phyloP scores from a whole-genome alignment of 225 moss, liverwort and hornwort species.

The Sphagnum contortum region DNA sequence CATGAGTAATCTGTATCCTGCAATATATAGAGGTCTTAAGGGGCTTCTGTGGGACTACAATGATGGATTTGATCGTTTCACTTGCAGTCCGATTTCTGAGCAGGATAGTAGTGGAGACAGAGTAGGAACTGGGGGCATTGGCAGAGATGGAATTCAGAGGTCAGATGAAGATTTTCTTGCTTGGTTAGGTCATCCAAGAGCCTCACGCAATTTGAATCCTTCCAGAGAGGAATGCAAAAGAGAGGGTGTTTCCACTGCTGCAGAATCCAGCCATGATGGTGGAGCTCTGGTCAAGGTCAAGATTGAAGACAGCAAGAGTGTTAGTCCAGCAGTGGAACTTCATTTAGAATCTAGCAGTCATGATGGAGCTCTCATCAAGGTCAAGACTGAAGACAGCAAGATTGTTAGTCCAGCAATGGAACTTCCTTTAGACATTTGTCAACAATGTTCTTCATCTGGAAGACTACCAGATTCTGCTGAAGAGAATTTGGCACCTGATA shows the following conservation, averaged over 20 bases:
- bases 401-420: slow-evolving; percentile 9
- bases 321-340: slow-evolving; percentile 8
- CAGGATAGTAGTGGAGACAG: slow-evolving; percentile 2
- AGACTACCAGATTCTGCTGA: neutral
- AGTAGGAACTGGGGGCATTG: neutral
- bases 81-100: slow-evolving; percentile 12
- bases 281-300: slow-evolving; percentile 13
- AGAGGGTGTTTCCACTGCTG: slow-evolving; percentile 9
- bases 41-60: slow-evolving; percentile 80
- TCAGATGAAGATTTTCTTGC: slow-evolving; percentile 21
- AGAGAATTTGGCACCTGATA: neutral
- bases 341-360: slow-evolving; percentile 5
- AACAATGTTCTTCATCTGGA: slow-evolving; percentile 1
- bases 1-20: slow-evolving; percentile 94
- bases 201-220: slow-evolving; percentile 7
- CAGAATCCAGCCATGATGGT: slow-evolving; percentile 1
- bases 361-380: slow-evolving; percentile 3
- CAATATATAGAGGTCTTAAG: slow-evolving; percentile 77
- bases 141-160: slow-evolving; percentile 6
- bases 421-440: slow-evolving; percentile 3
- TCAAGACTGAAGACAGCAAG: slow-evolving; percentile 12
- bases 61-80: slow-evolving; percentile 42
- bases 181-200: slow-evolving; percentile 17
- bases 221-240: neutral
- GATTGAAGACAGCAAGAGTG: slow-evolving; percentile 12